Conservation (phyloP, 148 eudicot species). For the Chenopodium suecicum region DNA sequence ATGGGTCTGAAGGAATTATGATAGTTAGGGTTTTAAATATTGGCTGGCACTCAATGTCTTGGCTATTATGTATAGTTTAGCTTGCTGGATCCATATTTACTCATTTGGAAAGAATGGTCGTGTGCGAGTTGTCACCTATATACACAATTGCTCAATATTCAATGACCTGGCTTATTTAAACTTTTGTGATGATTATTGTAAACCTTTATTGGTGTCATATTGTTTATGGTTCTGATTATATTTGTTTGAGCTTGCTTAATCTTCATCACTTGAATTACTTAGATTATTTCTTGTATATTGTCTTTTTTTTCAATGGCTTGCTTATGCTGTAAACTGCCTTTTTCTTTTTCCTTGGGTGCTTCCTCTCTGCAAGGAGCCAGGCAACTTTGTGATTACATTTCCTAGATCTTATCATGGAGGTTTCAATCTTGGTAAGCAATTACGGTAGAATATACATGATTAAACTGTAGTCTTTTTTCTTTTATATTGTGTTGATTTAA, state of each 20-base stretch:
- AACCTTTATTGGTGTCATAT: not conserved
- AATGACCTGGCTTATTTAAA: not conserved
- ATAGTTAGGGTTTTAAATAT: no score
- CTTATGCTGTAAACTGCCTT: constrained; percentile 8
- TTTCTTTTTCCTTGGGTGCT: constrained; percentile 13
- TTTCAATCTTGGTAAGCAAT: constrained; percentile 80
- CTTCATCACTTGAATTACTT: constrained; percentile 5
- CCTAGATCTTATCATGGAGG: constrained; percentile 99
- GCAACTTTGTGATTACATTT: constrained; percentile 96
- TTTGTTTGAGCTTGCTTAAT: not conserved
- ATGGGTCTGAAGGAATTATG: no score
- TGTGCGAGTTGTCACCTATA: not conserved
- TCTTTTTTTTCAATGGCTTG: not conserved
- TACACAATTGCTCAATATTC: not conserved
- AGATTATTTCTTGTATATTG: constrained; percentile 5
- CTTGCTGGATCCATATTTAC: no score
- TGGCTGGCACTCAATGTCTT: no score
- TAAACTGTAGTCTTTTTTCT: constrained; percentile 3
- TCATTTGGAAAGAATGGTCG: no score
- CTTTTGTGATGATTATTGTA: not conserved
- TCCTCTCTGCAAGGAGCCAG: constrained; percentile 76
- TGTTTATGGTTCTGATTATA: not conserved
- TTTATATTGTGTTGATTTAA: constrained; percentile 19
- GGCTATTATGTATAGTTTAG: no score
- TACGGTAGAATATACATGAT: constrained; percentile 1